Evolutionary conservation across 2,329 filamentous ascomycete species (phyloP), one percentile per base, ranked within the genome.

Genomic region (Ophiostoma populinum): DNA sequence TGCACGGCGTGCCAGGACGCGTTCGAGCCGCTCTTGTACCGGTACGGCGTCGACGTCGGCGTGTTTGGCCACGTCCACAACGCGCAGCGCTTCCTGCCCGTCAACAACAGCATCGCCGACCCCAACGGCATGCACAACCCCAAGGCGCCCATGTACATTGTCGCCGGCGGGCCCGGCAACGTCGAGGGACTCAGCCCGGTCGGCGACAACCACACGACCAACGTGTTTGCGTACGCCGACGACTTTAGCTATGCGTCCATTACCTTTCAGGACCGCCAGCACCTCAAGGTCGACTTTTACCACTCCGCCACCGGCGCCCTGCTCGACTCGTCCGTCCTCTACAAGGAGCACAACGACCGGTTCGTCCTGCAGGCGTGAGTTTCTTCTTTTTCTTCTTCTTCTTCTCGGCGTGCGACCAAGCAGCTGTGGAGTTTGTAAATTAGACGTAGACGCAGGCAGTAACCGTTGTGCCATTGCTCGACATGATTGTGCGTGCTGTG

Each of bases 11-110:
- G 67, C 52, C 61, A 65, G 40, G 42, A 40, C 0, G 65, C 65
- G 1, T 72, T 71, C 38, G 67, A 73, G 51, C 50, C 52, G 1
- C 46, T 70, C 3, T 48, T 72, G 6, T 66, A 68, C 50, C 55
- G 58, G 34, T 68, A 70, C 46, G 66, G 65, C 19, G 67, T 73
- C 15, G 68, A 73, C 42, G 48, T 71, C 5, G 66, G 51, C 18
- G 52, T 72, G 6, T 67, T 70, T 42, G 68, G 67, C 2, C 67
- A 73, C 45, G 63, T 68, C 11, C 67, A 72, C 49, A 70, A 68
- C 50, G 61, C 63, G 18, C 65, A 72, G 51, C 59, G 68, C 2
- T 66, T 69, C 43, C 40, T 54, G 46, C 63, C 52, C 18, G 48
- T 55, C 2, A 49, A 49, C 47, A 53, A 58, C 39, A 45, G 47